Evolutionary conservation across 2,329 filamentous ascomycete genomes (phyloP).

Genomic region (Claviceps digitariae): DNA sequence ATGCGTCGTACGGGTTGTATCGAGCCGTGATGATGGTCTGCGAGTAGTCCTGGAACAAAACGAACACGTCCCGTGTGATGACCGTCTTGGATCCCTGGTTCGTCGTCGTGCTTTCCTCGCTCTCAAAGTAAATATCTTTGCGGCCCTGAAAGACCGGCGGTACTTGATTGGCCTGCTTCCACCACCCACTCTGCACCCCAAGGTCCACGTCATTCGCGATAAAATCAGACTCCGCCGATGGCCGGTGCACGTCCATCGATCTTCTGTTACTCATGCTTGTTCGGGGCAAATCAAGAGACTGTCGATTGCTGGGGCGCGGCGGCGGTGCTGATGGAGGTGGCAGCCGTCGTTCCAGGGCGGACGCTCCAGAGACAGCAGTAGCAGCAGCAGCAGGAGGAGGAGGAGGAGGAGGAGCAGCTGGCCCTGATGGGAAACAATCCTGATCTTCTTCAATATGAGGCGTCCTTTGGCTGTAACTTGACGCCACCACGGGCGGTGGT

Average conservation of each 20-base stretch:
- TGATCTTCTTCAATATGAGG: constrained; percentile 31
- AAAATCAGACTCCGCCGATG: constrained; percentile 65
- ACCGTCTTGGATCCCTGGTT: constrained; percentile 57
- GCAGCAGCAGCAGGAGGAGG: constrained; percentile 29
- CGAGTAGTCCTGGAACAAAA: constrained; percentile 94
- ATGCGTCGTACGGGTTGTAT: constrained; percentile 62
- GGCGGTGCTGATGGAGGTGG: constrained; percentile 24
- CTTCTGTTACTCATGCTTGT: constrained; percentile 30
- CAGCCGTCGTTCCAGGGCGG: constrained; percentile 26
- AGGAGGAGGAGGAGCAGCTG: constrained; percentile 26
- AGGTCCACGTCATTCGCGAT: constrained; percentile 84
- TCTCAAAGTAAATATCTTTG: constrained; percentile 70
- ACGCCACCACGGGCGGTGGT: no score
- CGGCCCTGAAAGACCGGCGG: constrained; percentile 74
- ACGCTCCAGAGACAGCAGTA: constrained; percentile 27
- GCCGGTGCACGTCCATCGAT: constrained; percentile 64
- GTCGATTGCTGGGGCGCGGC: constrained; percentile 12
- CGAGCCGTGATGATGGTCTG: constrained; percentile 76
- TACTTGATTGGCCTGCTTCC: constrained; percentile 65
- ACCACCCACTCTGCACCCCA: constrained; percentile 64
- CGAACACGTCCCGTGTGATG: constrained; percentile 66
- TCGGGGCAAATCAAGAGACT: constrained; percentile 24
- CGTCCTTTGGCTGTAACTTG: constrained; percentile 20
- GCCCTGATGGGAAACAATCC: constrained; percentile 29
- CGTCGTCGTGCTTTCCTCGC: constrained; percentile 60